Evolutionary conservation across 805 yeast species (phyloP).

Genomic region (Metahyphopichia silvanorum): DNA sequence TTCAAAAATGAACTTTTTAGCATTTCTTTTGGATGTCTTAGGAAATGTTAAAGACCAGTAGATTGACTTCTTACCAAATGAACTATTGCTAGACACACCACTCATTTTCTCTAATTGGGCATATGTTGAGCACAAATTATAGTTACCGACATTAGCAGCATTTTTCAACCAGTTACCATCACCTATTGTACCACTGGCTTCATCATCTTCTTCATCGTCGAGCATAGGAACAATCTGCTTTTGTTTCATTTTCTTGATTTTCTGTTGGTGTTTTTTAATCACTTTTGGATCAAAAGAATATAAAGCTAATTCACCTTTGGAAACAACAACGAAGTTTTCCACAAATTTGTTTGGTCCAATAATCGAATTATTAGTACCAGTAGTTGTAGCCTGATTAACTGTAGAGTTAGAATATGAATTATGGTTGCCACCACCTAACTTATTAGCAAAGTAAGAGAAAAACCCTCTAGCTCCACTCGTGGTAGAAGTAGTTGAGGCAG

Average conservation of each 20-base stretch:
- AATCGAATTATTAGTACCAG: constrained; percentile 2
- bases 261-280: constrained; percentile 38
- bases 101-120: constrained; percentile 35
- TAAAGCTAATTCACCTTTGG: constrained; percentile 60
- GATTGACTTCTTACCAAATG: constrained; percentile 10
- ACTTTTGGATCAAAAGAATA: constrained; percentile 51
- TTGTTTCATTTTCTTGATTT: constrained; percentile 17
- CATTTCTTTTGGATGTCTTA: constrained; percentile 28
- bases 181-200: constrained; percentile 34
- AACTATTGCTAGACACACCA: constrained; percentile 5
- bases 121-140: constrained; percentile 50
- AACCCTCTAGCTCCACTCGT: constrained; percentile 17
- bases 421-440: constrained; percentile 6
- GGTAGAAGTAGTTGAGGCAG: constrained; percentile 13
- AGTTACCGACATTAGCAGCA: constrained; percentile 55
- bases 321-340: constrained; percentile 61
- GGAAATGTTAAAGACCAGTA: constrained; percentile 60
- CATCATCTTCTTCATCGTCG: constrained; percentile 10
- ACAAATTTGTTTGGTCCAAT: constrained; percentile 28
- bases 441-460: constrained; percentile 23
- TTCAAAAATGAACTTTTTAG: constrained; percentile 53
- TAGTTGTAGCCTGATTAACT: constrained; percentile 1
- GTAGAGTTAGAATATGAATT: constrained; percentile 2
- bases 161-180: constrained; percentile 70
- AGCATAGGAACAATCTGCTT: constrained; percentile 10